Conservation (phyloP, 768 basidiomycete species). For the Mycena kentingensis region DNA sequence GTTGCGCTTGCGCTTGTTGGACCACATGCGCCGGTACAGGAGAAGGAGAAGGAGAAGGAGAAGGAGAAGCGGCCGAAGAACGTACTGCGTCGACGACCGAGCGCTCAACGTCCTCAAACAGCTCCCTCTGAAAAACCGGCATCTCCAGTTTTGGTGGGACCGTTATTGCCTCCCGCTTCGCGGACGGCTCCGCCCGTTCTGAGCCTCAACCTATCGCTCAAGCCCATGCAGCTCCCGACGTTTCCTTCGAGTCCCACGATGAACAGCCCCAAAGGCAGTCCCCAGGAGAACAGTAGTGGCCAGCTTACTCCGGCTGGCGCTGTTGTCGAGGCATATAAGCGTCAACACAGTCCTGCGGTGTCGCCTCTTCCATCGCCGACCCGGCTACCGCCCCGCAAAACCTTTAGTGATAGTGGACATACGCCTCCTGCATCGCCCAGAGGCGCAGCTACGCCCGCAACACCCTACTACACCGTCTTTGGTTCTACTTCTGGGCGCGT, state of each 20-base stretch:
- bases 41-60: conserved; percentile 26
- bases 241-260: background rate
- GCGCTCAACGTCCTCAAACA: conserved; percentile 5
- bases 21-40: conserved; percentile 3
- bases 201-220: conserved; percentile 18
- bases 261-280: conserved; percentile 6
- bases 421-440: conserved; percentile 5
- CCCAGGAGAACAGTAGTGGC: conserved; percentile 8
- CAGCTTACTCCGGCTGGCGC: conserved; percentile 24
- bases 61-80: conserved; percentile 33
- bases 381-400: conserved; percentile 6
- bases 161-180: background rate
- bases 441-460: conserved; percentile 18
- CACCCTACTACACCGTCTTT: conserved; percentile 61
- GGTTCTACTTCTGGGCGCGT: conserved; percentile 48
- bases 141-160: conserved; percentile 3
- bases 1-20: conserved; percentile 15
- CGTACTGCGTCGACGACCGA: conserved; percentile 22
- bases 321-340: conserved; percentile 22
- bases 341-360: conserved; percentile 9
- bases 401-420: conserved; percentile 3
- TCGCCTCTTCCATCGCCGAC: conserved; percentile 17
- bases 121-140: background rate
- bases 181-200: conserved; percentile 12
- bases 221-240: conserved; percentile 9